These are phyloP conservation scores for Mrakia frigida DNA, from an alignment of 768 basidiomycete genomes.

Conservation along the genomic window DNA sequence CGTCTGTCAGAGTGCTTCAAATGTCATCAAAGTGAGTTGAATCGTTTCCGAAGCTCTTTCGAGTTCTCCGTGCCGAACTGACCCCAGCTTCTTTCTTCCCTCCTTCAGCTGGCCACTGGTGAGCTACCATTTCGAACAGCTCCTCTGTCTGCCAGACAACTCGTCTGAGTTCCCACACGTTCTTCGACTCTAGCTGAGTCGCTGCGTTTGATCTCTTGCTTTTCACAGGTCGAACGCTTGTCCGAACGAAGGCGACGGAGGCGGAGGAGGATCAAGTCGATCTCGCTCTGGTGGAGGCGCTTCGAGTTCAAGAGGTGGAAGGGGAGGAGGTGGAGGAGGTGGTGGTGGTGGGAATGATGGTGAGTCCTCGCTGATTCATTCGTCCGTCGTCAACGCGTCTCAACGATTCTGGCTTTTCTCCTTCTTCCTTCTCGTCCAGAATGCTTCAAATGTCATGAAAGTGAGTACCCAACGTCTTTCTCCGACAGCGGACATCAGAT, in stretches of 20 bases:
- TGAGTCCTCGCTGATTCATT: background rate
- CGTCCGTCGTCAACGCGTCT: too few relatives aligned
- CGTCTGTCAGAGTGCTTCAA: slow-evolving; percentile 10
- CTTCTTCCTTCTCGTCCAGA: background rate
- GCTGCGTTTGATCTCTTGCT: too few relatives aligned
- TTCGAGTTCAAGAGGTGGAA: background rate
- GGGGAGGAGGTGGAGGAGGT: slow-evolving; percentile 21
- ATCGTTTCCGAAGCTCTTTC: too few relatives aligned
- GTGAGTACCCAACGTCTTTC: background rate
- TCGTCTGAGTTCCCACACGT: background rate
- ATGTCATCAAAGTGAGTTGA: slow-evolving; percentile 1
- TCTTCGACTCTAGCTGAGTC: background rate
- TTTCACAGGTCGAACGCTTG: background rate
- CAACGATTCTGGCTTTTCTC: background rate
- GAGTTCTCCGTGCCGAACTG: background rate
- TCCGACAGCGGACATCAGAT: background rate
- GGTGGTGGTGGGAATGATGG: background rate
- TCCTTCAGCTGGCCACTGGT: slow-evolving; percentile 16
- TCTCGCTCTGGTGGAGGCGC: background rate
- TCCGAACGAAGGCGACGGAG: slow-evolving; percentile 15
- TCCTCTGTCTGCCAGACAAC: too few relatives aligned
- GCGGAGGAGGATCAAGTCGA: slow-evolving; percentile 7
- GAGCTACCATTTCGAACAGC: background rate
- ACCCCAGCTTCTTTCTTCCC: background rate
- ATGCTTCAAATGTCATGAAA: slow-evolving; percentile 8